These are phyloP conservation scores for Cucumis cinereus DNA, from an alignment of 306 rosid genomes.

Conservation along the genomic window DNA sequence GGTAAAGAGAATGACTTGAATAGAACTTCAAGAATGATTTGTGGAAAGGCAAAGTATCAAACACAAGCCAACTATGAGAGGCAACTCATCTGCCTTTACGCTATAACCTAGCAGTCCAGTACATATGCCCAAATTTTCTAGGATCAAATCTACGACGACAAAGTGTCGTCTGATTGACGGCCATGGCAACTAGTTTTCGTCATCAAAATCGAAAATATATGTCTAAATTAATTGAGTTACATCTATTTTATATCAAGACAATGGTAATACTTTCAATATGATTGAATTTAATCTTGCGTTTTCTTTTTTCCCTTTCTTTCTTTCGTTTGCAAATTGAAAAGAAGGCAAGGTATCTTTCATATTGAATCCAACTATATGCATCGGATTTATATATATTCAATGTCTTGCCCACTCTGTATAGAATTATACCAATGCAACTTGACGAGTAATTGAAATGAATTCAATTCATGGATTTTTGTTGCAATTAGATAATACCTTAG, in stretches of 20 bases:
- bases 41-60: slow-evolving; percentile 63
- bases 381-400: neutral
- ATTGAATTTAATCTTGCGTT: neutral
- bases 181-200: neutral
- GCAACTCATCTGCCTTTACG: slow-evolving; percentile 21
- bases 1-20: slow-evolving; percentile 56
- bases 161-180: neutral
- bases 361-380: neutral
- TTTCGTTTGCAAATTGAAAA: neutral
- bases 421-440: neutral
- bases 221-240: no score
- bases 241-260: no score
- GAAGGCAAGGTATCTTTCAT: neutral
- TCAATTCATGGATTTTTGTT: neutral
- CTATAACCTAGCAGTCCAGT: neutral
- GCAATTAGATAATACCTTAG: neutral
- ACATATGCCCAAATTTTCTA: neutral
- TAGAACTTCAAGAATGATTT: slow-evolving; percentile 71
- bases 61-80: slow-evolving; percentile 33
- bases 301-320: neutral
- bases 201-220: no score
- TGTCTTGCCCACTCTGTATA: neutral
- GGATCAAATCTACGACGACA: neutral
- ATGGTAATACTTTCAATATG: neutral
- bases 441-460: neutral